Evolutionary conservation across 352 stramenopile genomes (phyloP).

Genomic region (Phytophthora macrochlamydospora): DNA sequence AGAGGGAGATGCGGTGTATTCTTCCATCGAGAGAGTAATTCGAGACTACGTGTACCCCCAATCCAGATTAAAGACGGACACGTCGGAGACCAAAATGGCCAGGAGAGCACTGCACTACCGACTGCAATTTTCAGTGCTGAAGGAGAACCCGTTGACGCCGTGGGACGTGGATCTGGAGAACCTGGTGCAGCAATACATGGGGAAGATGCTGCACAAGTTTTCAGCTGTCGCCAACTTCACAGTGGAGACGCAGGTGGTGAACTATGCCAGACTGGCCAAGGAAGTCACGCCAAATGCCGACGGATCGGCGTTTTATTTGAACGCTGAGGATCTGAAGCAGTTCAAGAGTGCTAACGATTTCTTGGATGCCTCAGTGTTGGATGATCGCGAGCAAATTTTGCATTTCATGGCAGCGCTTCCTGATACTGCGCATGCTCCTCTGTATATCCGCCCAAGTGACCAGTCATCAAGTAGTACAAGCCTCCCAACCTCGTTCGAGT

Average conservation of each 20-base stretch:
- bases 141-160: constrained; percentile 43
- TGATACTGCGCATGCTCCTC: constrained; percentile 43
- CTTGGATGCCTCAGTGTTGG: constrained; percentile 62
- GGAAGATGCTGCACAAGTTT: constrained; percentile 57
- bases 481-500: constrained; percentile 65
- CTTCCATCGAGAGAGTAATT: constrained; percentile 43
- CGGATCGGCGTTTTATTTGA: constrained; percentile 45
- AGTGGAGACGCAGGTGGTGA: constrained; percentile 68
- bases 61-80: neutral
- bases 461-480: constrained; percentile 1
- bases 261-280: constrained; percentile 72
- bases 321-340: constrained; percentile 72
- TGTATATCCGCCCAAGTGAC: constrained; percentile 49
- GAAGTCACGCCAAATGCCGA: constrained; percentile 44
- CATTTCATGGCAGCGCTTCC: constrained; percentile 82
- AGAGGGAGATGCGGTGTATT: constrained; percentile 31
- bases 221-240: constrained; percentile 64
- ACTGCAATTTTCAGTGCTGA: constrained; percentile 71
- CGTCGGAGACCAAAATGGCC: constrained; percentile 31
- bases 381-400: constrained; percentile 75
- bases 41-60: constrained; percentile 47
- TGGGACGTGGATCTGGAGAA: constrained; percentile 57
- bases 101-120: constrained; percentile 64
- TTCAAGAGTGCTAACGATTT: constrained; percentile 86
- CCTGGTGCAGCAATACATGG: constrained; percentile 49